Evolutionary conservation across 1,139 yeast genomes (phyloP), one percentile per base, ranked within the genome.

Genomic region (Candida sp.): DNA sequence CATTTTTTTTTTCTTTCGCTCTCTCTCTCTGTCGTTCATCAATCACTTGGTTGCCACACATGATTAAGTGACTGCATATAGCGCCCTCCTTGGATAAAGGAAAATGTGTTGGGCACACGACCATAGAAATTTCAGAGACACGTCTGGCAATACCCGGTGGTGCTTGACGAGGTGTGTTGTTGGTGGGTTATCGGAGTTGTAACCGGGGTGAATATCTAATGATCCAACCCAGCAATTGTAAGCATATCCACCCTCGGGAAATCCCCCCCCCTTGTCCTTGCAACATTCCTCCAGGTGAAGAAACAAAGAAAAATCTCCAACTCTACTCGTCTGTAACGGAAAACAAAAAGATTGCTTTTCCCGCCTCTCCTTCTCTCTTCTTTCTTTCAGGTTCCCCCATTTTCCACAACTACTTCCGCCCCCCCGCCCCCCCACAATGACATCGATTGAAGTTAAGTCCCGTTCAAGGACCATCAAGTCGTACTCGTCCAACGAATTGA

Each of bases 381-480:
- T 28, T 28, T 28, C 9, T 28, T 28, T 28, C 8, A 7, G 9
- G 7, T 28, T 7, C 9, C 9, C 9, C 9, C 9, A 28, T 28
- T 28, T 28, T 11, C 12, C 32, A n/a, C 30, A 38, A 12, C n/a
- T 37, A 8, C 27, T 7, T 9, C n/a, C n/a, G 4, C 8, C 3
- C 11, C 5, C 30, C n/a, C 17, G 2, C 17, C 17, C 17, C 17
- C 17, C 17, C 5, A 3, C 26, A 27, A 47, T 46, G 79, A 75
- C 75, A 47, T 58, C 68, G 41, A 70, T 80, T 56, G 72, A 69
- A 38, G 76, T 83, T 40, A 74, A 74, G 53, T 72, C 87, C 1
- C 81, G 87, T 51, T 83, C 88, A 25, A 79, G 73, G 59, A 61
- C 75, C 22, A 66, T 85, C 58, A 78, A 73, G 56, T 72, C 71